Evolutionary conservation across 768 basidiomycete genomes (phyloP), one percentile per base, ranked within the genome.

Genomic region (Kwoniella newhampshirensis): DNA sequence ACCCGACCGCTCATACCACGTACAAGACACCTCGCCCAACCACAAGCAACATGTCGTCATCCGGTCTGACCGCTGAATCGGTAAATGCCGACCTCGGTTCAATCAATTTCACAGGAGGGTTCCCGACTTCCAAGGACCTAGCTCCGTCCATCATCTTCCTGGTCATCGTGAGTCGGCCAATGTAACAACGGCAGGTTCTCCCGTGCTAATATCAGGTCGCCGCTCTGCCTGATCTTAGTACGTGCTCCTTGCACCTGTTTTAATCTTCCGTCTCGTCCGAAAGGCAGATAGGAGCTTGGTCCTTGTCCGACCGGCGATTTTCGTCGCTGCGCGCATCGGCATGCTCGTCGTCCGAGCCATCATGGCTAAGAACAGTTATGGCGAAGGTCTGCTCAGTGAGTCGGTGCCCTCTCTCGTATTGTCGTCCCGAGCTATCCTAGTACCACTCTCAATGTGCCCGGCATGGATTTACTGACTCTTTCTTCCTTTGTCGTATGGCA

Each of bases 71-170:
- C 13, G 32, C 6, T 20, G 11, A 42, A 26, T 37, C 46, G 4
- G 32, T 28, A 32, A 42, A 41, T 27, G 13, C 46, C 21, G n/a
- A 37, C 3, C 35, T 56, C 20, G 27, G 44, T 49, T 56, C 55
- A 15, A 39, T 63, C 42, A 63, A 63, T 57, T 63, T 63, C 18
- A 48, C 56, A 13, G 62, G 62, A 12, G 62, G 62, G 7, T 59
- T 63, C 51, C 64, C 64, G 15, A 53, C 46, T 39, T 53, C 47
- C 8, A 53, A 27, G 25, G 64, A 66, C 37, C 37, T 66, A 15
- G 64, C 57, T 25, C 64, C 64, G 1, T 56, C 57, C 32, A 51
- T 66, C 36, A 44, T 66, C 25, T 59, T 66, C 37, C 46, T 58
- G n/a, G 39, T 63, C 11, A 18, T 51, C 18, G 64, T 62, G 35